Conservation (phyloP, 345 rosid species). For the Anastatica hierochuntica region DNA sequence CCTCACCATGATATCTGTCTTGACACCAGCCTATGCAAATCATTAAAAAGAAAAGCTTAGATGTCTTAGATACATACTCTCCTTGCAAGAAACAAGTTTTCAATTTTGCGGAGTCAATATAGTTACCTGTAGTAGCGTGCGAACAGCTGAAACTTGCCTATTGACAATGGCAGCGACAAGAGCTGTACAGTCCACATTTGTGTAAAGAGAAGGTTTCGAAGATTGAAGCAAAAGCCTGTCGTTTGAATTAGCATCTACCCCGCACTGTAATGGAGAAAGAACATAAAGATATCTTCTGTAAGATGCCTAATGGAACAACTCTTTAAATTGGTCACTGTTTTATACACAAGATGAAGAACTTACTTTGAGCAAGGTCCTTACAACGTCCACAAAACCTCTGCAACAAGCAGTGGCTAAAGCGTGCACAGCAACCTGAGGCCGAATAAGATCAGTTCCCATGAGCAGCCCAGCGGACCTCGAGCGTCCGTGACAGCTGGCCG, state of each 20-base stretch:
- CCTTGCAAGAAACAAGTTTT: not conserved
- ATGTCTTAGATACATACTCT: slow-evolving; percentile 9
- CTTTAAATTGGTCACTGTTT: not conserved
- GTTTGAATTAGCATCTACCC: slow-evolving; percentile 57
- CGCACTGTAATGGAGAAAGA: slow-evolving; percentile 46
- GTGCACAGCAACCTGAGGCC: slow-evolving; percentile 80
- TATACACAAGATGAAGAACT: slow-evolving; percentile 3
- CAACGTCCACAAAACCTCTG: slow-evolving; percentile 71
- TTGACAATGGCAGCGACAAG: slow-evolving; percentile 82
- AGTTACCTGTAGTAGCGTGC: slow-evolving; percentile 67
- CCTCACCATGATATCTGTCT: slow-evolving; percentile 48
- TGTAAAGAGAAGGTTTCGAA: slow-evolving; percentile 80
- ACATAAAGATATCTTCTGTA: not conserved
- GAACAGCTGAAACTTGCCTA: slow-evolving; percentile 65
- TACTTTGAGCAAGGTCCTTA: slow-evolving; percentile 64
- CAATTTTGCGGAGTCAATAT: not conserved
- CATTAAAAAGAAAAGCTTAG: not conserved
- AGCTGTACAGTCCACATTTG: slow-evolving; percentile 79
- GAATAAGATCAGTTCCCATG: slow-evolving; percentile 75
- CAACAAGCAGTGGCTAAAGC: slow-evolving; percentile 82
- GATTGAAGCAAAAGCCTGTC: slow-evolving; percentile 67
- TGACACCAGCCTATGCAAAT: slow-evolving; percentile 52
- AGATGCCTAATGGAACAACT: not conserved
- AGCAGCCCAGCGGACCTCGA: slow-evolving; percentile 62
- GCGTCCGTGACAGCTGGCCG: slow-evolving; percentile 72